Evolutionary conservation across 176 grass and related monocot species (phyloP).

Genomic region (Olyra latifolia): DNA sequence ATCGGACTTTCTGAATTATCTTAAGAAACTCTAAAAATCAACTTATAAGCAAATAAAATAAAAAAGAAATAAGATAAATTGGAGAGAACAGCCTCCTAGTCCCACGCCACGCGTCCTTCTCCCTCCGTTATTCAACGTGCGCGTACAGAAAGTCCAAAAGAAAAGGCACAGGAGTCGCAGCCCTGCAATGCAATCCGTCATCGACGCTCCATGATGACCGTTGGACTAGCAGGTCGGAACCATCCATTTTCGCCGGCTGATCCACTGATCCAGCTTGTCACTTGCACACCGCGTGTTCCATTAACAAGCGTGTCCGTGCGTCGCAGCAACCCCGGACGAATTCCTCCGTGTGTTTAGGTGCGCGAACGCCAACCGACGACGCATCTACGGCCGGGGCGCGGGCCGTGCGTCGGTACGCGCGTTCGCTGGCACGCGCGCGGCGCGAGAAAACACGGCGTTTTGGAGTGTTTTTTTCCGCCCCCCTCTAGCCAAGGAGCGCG

Average conservation of each 20-base stretch:
- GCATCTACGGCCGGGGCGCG: background rate
- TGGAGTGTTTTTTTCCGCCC: background rate
- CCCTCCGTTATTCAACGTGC: constrained; percentile 28
- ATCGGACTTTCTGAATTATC: no score
- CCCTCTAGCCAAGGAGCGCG: no score
- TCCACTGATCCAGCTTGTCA: background rate
- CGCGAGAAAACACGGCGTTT: background rate
- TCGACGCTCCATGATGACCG: background rate
- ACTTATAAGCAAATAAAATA: no score
- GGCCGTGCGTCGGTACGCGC: constrained; percentile 13
- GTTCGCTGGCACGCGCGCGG: background rate
- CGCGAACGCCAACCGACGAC: constrained; percentile 12
- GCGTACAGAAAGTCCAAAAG: constrained; percentile 38
- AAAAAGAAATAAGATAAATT: no score
- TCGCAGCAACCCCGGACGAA: background rate
- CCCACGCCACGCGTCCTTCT: background rate
- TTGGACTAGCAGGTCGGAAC: background rate
- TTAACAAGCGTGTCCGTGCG: background rate
- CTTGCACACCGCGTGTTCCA: background rate
- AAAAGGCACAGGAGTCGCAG: constrained; percentile 6
- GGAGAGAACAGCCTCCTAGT: no score
- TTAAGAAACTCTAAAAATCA: no score
- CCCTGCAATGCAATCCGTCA: background rate
- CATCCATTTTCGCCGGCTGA: background rate
- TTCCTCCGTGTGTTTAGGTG: constrained; percentile 37